Conservation (phyloP, 164 flowering plant species). For the Cinnamomum micranthum region DNA sequence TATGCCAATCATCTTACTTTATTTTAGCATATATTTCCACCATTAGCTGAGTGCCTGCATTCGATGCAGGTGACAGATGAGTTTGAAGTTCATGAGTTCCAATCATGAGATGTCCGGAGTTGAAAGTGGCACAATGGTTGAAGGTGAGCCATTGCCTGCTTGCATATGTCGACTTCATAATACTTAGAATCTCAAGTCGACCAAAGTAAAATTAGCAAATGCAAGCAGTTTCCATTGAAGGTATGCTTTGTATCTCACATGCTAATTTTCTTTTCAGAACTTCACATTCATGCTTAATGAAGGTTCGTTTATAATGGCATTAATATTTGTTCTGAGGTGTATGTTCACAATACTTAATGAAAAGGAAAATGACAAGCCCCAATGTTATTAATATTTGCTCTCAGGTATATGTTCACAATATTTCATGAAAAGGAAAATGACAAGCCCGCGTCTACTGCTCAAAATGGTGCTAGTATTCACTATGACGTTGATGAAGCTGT, state of each 20-base stretch:
- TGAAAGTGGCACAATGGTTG: not conserved
- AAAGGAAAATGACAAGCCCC: too few species aligned
- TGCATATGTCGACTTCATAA: not conserved
- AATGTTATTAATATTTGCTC: too few species aligned
- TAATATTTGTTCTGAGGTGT: too few species aligned
- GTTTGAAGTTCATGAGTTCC: not conserved
- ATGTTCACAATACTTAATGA: too few species aligned
- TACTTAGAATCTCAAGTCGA: not conserved
- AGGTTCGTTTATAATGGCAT: not conserved
- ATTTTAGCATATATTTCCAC: not conserved
- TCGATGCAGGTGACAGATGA: not conserved
- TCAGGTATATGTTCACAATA: too few species aligned
- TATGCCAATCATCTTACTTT: not conserved
- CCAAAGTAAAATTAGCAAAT: not conserved
- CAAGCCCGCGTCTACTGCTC: too few species aligned
- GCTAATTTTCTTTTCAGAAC: not conserved
- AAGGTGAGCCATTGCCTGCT: slow-evolving; percentile 2
- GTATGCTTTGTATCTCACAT: not conserved
- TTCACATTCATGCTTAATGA: not conserved
- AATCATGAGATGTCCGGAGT: slow-evolving; percentile 1
- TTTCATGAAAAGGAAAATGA: too few species aligned
- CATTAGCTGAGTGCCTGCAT: not conserved
- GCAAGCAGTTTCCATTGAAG: not conserved
- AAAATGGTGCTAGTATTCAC: too few species aligned
- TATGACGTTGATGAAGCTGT: too few species aligned